Evolutionary conservation across 768 basidiomycete genomes (phyloP).

Genomic region (Pholiota molesta): DNA sequence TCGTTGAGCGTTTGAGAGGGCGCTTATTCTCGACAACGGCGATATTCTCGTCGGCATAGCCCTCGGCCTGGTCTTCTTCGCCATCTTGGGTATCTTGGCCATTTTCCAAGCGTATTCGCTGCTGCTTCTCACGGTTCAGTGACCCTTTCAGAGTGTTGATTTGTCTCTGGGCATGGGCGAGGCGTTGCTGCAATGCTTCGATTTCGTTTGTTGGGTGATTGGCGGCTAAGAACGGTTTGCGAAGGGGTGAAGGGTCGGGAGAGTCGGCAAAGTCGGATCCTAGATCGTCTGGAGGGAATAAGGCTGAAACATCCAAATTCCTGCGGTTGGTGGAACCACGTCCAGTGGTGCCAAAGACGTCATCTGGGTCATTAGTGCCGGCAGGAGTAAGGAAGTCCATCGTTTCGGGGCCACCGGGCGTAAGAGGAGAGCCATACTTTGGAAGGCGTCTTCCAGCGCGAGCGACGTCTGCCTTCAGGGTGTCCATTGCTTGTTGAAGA

Average conservation of each 20-base stretch:
- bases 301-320: conserved; percentile 44
- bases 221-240: conserved; percentile 63
- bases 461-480: conserved; percentile 70
- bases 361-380: conserved; percentile 55
- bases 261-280: conserved; percentile 54
- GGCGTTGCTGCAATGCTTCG: conserved; percentile 76
- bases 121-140: conserved; percentile 81
- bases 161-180: conserved; percentile 87
- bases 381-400: conserved; percentile 62
- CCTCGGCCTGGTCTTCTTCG: conserved; percentile 48
- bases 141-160: conserved; percentile 81
- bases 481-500: conserved; percentile 79
- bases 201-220: conserved; percentile 82
- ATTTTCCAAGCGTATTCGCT: conserved; percentile 50
- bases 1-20: conserved; percentile 38
- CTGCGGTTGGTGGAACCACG: conserved; percentile 67
- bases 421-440: conserved; percentile 72
- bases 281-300: conserved; percentile 45
- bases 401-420: conserved; percentile 55
- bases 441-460: conserved; percentile 65
- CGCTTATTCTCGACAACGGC: conserved; percentile 45
- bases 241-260: conserved; percentile 60
- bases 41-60: conserved; percentile 43
- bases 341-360: conserved; percentile 66
- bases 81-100: conserved; percentile 39